phyloP scores from a whole-genome alignment of 1,284 basidiomycete genomes.

The Anthracocystis setariae region DNA sequence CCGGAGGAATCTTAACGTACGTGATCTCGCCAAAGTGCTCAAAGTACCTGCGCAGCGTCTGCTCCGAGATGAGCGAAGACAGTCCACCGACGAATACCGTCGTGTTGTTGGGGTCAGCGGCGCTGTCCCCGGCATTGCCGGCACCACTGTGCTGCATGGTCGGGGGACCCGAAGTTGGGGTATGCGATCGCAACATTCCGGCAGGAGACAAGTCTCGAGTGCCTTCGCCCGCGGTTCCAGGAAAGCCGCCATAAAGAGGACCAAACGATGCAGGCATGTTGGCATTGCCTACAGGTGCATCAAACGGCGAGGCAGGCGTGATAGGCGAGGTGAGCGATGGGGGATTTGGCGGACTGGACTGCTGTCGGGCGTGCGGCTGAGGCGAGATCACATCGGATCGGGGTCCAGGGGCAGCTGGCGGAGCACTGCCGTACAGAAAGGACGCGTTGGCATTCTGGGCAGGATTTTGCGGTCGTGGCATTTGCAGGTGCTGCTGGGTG shows the following conservation, averaged over 20 bases:
- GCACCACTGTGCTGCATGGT: slow-evolving; percentile 7
- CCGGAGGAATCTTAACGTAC: slow-evolving; percentile 87
- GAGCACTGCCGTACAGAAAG: slow-evolving; percentile 32
- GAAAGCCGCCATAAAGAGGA: slow-evolving; percentile 30
- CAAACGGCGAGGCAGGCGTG: slow-evolving; percentile 29
- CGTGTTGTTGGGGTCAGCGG: slow-evolving; percentile 65
- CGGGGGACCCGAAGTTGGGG: slow-evolving; percentile 33
- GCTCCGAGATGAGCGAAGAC: slow-evolving; percentile 63
- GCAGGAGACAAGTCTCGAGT: slow-evolving; percentile 27
- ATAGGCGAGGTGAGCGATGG: slow-evolving; percentile 28
- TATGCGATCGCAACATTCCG: slow-evolving; percentile 33
- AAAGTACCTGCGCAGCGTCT: slow-evolving; percentile 63
- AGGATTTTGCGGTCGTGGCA: slow-evolving; percentile 44
- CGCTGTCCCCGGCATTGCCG: slow-evolving; percentile 43
- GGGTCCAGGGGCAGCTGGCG: slow-evolving; percentile 6
- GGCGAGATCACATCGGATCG: slow-evolving; percentile 39
- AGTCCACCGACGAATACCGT: slow-evolving; percentile 67
- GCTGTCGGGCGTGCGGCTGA: slow-evolving; percentile 27
- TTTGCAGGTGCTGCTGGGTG: slow-evolving; percentile 33
- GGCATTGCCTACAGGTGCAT: slow-evolving; percentile 8
- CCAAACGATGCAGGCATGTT: slow-evolving; percentile 26
- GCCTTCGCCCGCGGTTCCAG: slow-evolving; percentile 17
- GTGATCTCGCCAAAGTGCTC: slow-evolving; percentile 64
- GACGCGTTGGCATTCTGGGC: slow-evolving; percentile 30
- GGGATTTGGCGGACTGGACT: slow-evolving; percentile 22